phyloP scores from a whole-genome alignment of 2,329 filamentous ascomycete genomes.

The Neopestalotiopsis rosae region DNA sequence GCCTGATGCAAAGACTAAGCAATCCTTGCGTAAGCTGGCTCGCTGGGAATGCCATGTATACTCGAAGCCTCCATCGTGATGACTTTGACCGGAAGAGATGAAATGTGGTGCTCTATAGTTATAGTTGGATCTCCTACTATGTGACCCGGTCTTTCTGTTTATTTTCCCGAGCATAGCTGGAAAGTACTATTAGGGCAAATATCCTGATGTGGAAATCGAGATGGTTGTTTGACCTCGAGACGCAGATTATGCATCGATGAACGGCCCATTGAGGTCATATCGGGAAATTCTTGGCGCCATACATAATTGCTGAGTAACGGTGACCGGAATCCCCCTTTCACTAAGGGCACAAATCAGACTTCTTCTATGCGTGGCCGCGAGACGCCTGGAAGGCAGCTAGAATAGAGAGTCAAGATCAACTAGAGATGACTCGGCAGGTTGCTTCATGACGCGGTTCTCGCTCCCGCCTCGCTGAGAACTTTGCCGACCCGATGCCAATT shows the following conservation, averaged over 20 bases:
- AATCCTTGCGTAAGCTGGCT: not conserved
- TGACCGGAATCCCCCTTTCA: not conserved
- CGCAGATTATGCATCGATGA: not conserved
- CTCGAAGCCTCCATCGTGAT: too few relatives aligned
- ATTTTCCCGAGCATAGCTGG: not conserved
- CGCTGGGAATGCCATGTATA: too few relatives aligned
- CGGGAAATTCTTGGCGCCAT: not conserved
- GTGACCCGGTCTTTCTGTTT: too few relatives aligned
- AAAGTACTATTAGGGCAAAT: not conserved
- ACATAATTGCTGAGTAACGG: not conserved
- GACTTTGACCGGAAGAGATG: too few relatives aligned
- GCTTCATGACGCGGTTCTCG: not conserved
- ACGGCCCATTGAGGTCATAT: not conserved
- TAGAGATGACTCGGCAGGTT: slow-evolving; percentile 1
- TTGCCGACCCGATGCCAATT: not conserved
- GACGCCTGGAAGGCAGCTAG: not conserved
- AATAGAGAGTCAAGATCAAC: not conserved
- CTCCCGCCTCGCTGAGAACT: not conserved
- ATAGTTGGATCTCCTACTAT: too few relatives aligned
- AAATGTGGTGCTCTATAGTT: too few relatives aligned
- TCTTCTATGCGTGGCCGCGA: not conserved
- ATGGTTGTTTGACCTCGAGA: not conserved
- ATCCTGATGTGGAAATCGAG: not conserved
- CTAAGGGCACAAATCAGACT: not conserved
- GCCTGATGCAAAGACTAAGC: not conserved